Base-by-base conservation (phyloP, 2,329 filamentous ascomycete species). In the Phoma herbarum region DNA sequence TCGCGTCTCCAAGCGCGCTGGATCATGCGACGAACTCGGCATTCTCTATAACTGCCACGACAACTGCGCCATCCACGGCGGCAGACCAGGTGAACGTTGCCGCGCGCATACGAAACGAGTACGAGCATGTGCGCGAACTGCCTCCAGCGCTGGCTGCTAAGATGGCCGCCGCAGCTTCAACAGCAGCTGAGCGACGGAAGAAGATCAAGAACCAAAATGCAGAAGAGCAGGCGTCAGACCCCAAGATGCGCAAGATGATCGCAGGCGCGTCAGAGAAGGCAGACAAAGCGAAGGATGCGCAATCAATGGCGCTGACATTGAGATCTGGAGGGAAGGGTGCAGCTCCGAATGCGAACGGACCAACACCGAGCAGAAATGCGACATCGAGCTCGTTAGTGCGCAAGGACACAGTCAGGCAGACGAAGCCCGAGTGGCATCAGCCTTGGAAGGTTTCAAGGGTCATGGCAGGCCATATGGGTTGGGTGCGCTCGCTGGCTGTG, bases 361-460 rank as follows among this genome's bases (percentile, higher is more conserved):
- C 83, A 14, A 84, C 82, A 31, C 79, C 79, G 22, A 82, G 82
- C 63, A 77, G 79, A 48, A 78, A 85, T 51, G 77, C 81, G 26
- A 81, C 81, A 16, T 82, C 82, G 1, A 83, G 82, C 57, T 87
- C 86, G 65, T 75, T 90, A 56, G 85, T 90, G 18, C 81, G 87
- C 57, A 84, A 87, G 67, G 86, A 88, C 41, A 86, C 85, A 16
- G 85, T 89, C 53, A 82, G 86, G 67, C 88, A 89, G 67, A 83
- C 88, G 57, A 92, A 89, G 76, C 96, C 96, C 0, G 90, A 97
- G 58, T 99, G 95, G 95, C 95, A 99, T 76, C 87, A 93, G 61
- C 96, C 96, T 12, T 99, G 96, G 95, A 98, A 97, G 84, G 63
- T 98, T 60, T 96, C 97, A 90, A 88, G 95, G 61, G 96, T 99